Evolutionary conservation across 83 land plant genomes (phyloP), one percentile per base, ranked within the genome.

Genomic region (Picea abies): DNA sequence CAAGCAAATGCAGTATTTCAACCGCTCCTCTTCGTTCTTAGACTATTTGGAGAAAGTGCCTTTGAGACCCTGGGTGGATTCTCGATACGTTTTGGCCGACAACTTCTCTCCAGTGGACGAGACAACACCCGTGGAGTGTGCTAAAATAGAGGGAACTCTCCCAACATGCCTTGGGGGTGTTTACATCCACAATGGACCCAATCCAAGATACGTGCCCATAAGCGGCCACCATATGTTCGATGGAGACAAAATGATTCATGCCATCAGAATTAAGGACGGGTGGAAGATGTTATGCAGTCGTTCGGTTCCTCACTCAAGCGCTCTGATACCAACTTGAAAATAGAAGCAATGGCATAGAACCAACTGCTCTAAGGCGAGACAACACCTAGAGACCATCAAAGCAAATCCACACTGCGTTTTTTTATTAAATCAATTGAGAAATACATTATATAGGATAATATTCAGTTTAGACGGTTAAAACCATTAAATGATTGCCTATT

Each of bases 201-300:
- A 83, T 0, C 63, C 84, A 22, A 29, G n/a, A 4, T 49, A 23
- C 69, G 2, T 35, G 29, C 60, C 61, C 10, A 25, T 3, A 17
- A 62, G n/a, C 47, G 71, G 88, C 3, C 84, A 83, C 84, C 87
- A 87, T 81, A 16, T 41, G 60, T 84, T 87, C 78, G 89, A 87
- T 37, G 89, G 89, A 16, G 83, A 87, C n/a, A 84, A 84, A 4
- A 87, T 87, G 89, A 64, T 87, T 47, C 89, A 88, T 19, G 84
- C 84, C 60, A 82, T 88, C 60, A 58, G 56, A 60, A 19, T 85
- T 65, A 68, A 47, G 60, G 75, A 70, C 67, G 80, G 80, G 22
- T 12, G 12, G 0, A 82, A 80, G 0, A 62, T 62, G 72, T 60
- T 85, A 60, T 85, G 82, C 61, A 82, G 78, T 63, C 79, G 89